Evolutionary conservation across 495 filamentous ascomycete genomes (phyloP), one percentile per base, ranked within the genome.

Genomic region (Aspergillus campestris): DNA sequence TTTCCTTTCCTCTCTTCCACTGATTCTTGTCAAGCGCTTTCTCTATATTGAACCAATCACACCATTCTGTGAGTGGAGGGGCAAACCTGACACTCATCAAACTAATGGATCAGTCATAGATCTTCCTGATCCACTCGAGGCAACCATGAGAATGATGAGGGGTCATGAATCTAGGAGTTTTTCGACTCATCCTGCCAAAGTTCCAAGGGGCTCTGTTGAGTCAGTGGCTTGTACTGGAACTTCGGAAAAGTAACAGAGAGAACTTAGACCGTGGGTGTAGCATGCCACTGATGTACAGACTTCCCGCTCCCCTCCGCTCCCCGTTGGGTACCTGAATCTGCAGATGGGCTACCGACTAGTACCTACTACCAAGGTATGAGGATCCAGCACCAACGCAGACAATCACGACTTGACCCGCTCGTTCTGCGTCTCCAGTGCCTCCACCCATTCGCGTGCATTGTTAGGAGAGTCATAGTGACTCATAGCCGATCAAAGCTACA

Each of bases 271-370:
- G 14, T 30, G 42, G 33, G 7, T 29, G 34, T 35, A 5, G 28
- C 4, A 35, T 34, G 35, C 13, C n/a, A 24, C n/a, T 8, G 5
- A 7, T 34, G 14, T 44, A 44, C 31, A 44, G 35, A 14, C 18
- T 11, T 32, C 35, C 34, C 30, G 24, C 38, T 47, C n/a, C 8
- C 28, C 13, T 31, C 14, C 27, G 10, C 32, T 32, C 28, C 34
- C 29, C 34, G 55, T 58, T 58, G 55, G 55, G 51, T 58, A 58
- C 48, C 53, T 56, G 47, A 46, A 54, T 32, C 48, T 52, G 48
- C 55, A 53, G 51, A 47, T 50, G 44, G 53, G 33, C 32, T 43
- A 36, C 10, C 44, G 40, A 43, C 34, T 39, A 31, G 40, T 33
- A 3, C 15, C 38, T 8, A 34, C 30, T 13, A 29, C n/a, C 8